Percentiles rank a stretch among this genome's conserved stretches.
phyloP scores from a whole-genome alignment of 2,329 filamentous ascomycete species.

The Neurospora sp. region DNA sequence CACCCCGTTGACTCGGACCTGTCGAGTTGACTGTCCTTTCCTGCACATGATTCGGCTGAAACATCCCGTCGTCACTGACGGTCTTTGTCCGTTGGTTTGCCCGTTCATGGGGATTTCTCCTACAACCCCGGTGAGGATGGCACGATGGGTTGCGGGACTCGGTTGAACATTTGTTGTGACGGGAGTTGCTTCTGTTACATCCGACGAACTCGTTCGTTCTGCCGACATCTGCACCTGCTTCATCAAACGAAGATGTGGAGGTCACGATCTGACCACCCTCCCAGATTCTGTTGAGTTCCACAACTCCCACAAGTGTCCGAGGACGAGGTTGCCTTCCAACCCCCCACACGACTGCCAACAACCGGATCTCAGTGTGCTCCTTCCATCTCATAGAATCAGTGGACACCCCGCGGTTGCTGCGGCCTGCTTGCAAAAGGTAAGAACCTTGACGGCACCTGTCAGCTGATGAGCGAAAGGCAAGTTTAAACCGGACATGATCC shows the following conservation, averaged over 20 bases:
- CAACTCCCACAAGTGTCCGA: background rate
- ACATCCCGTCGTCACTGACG: background rate
- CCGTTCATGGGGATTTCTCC: background rate
- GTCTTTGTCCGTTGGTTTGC: background rate
- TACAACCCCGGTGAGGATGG: background rate
- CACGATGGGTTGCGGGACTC: background rate
- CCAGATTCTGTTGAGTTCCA: background rate
- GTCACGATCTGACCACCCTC: background rate
- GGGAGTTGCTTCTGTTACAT: background rate
- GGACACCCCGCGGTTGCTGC: background rate
- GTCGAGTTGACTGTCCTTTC: background rate
- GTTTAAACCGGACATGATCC: background rate
- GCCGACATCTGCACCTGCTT: background rate
- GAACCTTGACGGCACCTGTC: background rate
- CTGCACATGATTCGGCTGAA: background rate
- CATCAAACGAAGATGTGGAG: background rate
- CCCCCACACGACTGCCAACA: background rate
- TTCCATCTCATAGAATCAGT: background rate
- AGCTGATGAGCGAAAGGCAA: background rate
- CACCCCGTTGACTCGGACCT: background rate
- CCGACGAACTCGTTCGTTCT: background rate
- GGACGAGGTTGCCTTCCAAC: background rate
- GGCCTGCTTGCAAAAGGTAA: background rate
- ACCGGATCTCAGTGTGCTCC: background rate
- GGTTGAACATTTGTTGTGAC: background rate